phyloP scores from a whole-genome alignment of 2,329 filamentous ascomycete genomes.

The Hypoxylon sp. region DNA sequence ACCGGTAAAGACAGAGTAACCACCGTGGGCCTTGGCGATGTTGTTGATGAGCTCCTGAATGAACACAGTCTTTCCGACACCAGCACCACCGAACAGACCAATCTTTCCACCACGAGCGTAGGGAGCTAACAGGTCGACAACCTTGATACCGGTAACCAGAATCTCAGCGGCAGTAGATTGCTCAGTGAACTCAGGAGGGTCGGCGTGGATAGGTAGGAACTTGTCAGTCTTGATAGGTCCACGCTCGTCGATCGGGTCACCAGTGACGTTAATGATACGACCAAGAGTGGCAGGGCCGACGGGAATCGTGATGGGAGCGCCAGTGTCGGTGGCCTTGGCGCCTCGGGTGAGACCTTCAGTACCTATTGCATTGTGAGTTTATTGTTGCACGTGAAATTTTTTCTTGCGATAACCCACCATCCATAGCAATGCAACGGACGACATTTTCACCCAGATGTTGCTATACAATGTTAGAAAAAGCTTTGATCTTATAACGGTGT shows the following conservation, averaged over 20 bases:
- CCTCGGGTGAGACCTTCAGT: conserved; percentile 99
- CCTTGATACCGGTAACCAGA: conserved; percentile 99
- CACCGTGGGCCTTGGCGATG: conserved; percentile 99
- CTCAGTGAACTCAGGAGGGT: conserved; percentile 91
- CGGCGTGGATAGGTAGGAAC: conserved; percentile 91
- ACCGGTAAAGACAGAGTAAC: conserved; percentile 99
- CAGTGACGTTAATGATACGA: conserved; percentile 99
- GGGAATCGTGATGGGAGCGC: conserved; percentile 94
- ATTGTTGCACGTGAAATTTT: conserved; percentile 41
- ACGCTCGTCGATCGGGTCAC: conserved; percentile 99
- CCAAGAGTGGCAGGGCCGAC: conserved; percentile 94
- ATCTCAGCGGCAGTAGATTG: conserved; percentile 98
- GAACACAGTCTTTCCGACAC: conserved; percentile 99
- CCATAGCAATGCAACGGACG: conserved; percentile 99
- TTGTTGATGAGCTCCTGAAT: conserved; percentile 99
- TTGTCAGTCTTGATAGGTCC: conserved; percentile 96
- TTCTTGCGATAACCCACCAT: conserved; percentile 75
- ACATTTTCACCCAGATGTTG: conserved; percentile 99
- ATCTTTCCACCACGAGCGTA: conserved; percentile 99
- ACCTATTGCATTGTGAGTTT: conserved; percentile 69
- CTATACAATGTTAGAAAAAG: conserved; percentile 67
- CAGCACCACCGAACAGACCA: conserved; percentile 99
- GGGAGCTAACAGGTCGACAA: conserved; percentile 97
- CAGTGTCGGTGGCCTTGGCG: conserved; percentile 86
- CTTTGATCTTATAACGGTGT: conserved; percentile 11